These are phyloP conservation scores for Yamadazyma taylorii DNA, from an alignment of 1,139 yeast genomes.

Conservation along the genomic window DNA sequence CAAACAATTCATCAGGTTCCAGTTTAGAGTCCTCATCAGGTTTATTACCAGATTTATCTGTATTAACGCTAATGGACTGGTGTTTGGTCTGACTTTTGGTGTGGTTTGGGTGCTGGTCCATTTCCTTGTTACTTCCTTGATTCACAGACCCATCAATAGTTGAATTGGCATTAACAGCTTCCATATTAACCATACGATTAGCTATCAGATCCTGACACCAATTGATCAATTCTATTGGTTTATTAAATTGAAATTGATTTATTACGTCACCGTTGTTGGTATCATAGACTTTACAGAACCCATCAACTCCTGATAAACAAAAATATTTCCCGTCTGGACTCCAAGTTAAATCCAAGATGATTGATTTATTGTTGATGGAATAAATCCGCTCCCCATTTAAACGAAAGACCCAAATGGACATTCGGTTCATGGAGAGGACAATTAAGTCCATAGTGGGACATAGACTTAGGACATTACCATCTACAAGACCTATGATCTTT, in stretches of 20 bases:
- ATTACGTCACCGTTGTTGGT: slow-evolving; percentile 48
- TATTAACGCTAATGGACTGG: too few relatives aligned
- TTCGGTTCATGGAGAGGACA: slow-evolving; percentile 48
- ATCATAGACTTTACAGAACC: slow-evolving; percentile 46
- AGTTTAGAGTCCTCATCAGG: too few relatives aligned
- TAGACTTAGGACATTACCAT: slow-evolving; percentile 47
- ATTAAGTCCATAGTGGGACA: slow-evolving; percentile 58
- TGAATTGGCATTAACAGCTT: neutral
- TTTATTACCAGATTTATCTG: too few relatives aligned
- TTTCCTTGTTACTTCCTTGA: neutral
- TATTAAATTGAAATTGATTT: slow-evolving; percentile 19
- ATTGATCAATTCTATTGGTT: slow-evolving; percentile 23
- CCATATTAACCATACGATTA: slow-evolving; percentile 8
- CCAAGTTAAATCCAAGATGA: slow-evolving; percentile 36
- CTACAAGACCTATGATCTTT: slow-evolving; percentile 37
- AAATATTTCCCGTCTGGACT: slow-evolving; percentile 40
- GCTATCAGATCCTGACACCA: slow-evolving; percentile 19
- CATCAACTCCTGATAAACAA: slow-evolving; percentile 47
- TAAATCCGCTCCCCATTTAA: slow-evolving; percentile 58
- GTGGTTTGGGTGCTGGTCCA: too few relatives aligned
- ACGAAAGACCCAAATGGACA: slow-evolving; percentile 53
- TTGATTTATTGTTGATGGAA: slow-evolving; percentile 40
- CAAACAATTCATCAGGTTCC: slow-evolving; percentile 19
- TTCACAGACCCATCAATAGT: neutral
- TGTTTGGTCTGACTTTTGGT: too few relatives aligned